phyloP scores from a whole-genome alignment of 306 rosid genomes.

The Herpetospermum pedunculosum region DNA sequence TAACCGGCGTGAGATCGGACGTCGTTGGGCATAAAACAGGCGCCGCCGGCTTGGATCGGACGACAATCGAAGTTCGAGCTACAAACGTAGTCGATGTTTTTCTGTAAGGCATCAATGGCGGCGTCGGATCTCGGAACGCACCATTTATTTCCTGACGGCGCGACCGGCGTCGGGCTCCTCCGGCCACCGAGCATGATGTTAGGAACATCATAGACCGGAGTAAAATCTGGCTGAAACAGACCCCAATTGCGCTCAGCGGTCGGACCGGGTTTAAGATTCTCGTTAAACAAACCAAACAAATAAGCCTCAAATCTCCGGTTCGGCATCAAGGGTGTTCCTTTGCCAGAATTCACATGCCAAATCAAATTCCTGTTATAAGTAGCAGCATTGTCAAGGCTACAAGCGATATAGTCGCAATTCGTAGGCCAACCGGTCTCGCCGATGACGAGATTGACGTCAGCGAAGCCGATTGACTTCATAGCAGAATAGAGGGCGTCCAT shows the following conservation, averaged over 20 bases:
- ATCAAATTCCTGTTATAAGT: constrained; percentile 36
- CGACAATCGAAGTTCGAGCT: constrained; percentile 46
- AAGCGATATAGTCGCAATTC: constrained; percentile 57
- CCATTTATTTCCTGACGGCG: constrained; percentile 29
- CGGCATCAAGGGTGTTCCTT: constrained; percentile 90
- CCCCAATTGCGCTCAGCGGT: constrained; percentile 81
- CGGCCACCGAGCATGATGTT: constrained; percentile 20
- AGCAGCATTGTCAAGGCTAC: constrained; percentile 44
- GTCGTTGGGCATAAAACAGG: constrained; percentile 36
- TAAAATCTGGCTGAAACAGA: constrained; percentile 52
- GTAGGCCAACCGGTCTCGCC: constrained; percentile 97
- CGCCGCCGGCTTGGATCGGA: constrained; percentile 55
- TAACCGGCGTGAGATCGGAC: constrained; percentile 40
- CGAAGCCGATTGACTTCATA: constrained; percentile 46
- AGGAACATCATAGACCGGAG: constrained; percentile 60
- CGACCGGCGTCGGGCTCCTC: not conserved
- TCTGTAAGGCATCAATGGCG: constrained; percentile 28
- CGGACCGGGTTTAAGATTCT: constrained; percentile 88
- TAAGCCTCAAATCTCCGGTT: constrained; percentile 56
- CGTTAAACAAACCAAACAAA: constrained; percentile 60
- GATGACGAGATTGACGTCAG: constrained; percentile 35
- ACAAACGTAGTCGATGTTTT: constrained; percentile 58
- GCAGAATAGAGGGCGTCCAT: constrained; percentile 69
- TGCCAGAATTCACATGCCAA: constrained; percentile 35
- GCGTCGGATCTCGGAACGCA: constrained; percentile 54